Conservation (phyloP, 179 eudicot species). For the Spergularia azorica region DNA sequence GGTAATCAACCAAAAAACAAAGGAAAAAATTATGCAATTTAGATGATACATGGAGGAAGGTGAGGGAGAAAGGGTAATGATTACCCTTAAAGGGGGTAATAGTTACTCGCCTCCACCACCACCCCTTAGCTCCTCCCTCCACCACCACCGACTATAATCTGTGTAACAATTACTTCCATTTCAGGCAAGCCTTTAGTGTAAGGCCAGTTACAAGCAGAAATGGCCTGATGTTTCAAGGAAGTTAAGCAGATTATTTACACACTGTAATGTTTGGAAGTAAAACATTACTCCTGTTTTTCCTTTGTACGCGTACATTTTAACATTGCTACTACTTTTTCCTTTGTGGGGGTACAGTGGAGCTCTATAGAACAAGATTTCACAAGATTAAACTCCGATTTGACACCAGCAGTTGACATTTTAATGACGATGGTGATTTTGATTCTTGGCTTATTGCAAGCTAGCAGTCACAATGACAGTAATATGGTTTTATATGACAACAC, state of each 20-base stretch:
- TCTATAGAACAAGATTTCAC: neutral
- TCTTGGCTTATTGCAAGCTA: neutral
- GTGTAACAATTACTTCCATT: too few species aligned
- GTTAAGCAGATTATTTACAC: neutral
- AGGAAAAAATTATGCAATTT: too few species aligned
- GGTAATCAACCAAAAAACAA: too few species aligned
- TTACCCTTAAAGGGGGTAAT: too few species aligned
- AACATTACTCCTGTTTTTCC: neutral
- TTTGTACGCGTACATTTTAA: too few species aligned
- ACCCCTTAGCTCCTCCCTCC: too few species aligned
- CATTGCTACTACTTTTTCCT: too few species aligned
- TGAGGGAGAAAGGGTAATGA: too few species aligned
- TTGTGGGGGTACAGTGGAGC: neutral
- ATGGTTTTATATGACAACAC: neutral
- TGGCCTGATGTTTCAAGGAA: conserved; percentile 1
- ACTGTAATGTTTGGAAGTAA: neutral
- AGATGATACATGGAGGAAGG: too few species aligned
- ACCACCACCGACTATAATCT: too few species aligned
- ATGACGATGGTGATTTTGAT: neutral
- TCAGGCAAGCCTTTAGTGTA: neutral
- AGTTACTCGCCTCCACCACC: too few species aligned
- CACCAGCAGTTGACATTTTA: neutral
- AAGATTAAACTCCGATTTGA: neutral
- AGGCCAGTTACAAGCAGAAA: neutral
- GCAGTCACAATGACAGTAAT: neutral